Conservation (phyloP, 2,329 filamentous ascomycete genomes). For the Apiospora marii region DNA sequence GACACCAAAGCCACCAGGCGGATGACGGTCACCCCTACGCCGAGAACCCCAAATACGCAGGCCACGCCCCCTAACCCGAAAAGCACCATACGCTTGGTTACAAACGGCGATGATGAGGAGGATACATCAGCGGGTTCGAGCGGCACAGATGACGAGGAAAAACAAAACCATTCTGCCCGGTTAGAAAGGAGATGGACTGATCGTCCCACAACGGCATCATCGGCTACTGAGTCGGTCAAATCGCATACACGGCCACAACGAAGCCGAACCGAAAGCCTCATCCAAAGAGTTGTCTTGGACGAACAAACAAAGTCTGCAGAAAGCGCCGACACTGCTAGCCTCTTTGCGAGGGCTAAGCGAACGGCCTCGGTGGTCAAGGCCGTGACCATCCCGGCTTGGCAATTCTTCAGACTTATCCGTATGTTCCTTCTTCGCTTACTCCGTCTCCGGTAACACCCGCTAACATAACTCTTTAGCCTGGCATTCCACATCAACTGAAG, state of each 20-base stretch:
- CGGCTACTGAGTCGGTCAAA: conserved; percentile 31
- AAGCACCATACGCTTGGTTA: conserved; percentile 46
- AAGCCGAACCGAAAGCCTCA: conserved; percentile 63
- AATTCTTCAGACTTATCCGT: conserved; percentile 95
- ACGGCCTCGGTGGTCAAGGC: conserved; percentile 72
- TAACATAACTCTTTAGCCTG: conserved; percentile 67
- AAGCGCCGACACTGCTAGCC: conserved; percentile 47
- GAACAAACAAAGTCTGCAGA: conserved; percentile 55
- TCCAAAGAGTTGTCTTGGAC: conserved; percentile 65
- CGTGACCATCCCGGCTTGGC: conserved; percentile 95
- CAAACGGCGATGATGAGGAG: conserved; percentile 34
- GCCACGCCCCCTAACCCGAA: conserved; percentile 38
- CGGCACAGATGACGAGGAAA: conserved; percentile 27
- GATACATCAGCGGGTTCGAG: conserved; percentile 33
- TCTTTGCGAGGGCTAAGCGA: conserved; percentile 53
- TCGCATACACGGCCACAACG: conserved; percentile 37
- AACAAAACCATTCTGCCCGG: conserved; percentile 31
- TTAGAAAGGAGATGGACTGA: conserved; percentile 47
- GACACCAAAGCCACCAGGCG: conserved; percentile 56
- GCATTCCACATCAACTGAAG: conserved; percentile 69
- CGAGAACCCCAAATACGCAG: conserved; percentile 33
- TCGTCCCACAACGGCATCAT: conserved; percentile 27
- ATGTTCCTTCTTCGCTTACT: conserved; percentile 52
- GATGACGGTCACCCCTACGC: conserved; percentile 43
- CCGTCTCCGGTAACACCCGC: neutral